Base-by-base conservation (phyloP, 164 flowering plant species). In the Liquidambar formosana region DNA sequence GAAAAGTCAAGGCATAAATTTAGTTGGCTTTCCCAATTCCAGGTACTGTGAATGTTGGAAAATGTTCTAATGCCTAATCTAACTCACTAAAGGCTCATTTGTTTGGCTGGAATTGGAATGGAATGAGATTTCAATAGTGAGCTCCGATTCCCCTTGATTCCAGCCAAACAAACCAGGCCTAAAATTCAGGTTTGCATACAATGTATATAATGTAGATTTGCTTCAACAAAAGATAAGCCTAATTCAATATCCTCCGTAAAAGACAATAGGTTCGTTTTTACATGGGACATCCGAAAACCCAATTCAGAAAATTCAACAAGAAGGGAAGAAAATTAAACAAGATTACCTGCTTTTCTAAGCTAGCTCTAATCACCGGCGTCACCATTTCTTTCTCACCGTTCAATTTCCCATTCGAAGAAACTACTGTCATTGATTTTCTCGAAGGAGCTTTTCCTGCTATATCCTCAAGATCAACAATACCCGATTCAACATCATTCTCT, bases 371-470 rank as follows among this genome's bases (percentile, higher is more conserved):
- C 27, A 95, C 84, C 0, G 98, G 98, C 47, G 98, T 93, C 63
- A 93, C 97, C 99, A 96, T 93, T 57, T 85, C 96, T 61, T 66
- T 86, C 66, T 76, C 77, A 10, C 92, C 92, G 66, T 85, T 84
- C 41, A 61, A 54, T 56, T 62, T 82, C 46, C 85, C 90, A 73
- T 84, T 91, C 47, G 67, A 76, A 56, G 65, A 64, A 28, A 73
- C 66, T n/a, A 41, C 79, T 19, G 63, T 63, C 15, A 21, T 65
- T 13, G 80, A 57, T 67, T 80, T 89, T 84, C 91, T 89, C 1
- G 90, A 80, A 28, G 97, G 98, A 9, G 68, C 94, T 82, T 87
- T 91, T 9, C 98, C 98, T 0, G 97, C 98, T 76, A 95, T 84
- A 76, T 95, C 99, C 79, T 95, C 98, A 49, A 95, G 81, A 83